Evolutionary conservation across 345 rosid genomes (phyloP), one percentile per base, ranked within the genome.

Genomic region (Arabidopsis suecica): DNA sequence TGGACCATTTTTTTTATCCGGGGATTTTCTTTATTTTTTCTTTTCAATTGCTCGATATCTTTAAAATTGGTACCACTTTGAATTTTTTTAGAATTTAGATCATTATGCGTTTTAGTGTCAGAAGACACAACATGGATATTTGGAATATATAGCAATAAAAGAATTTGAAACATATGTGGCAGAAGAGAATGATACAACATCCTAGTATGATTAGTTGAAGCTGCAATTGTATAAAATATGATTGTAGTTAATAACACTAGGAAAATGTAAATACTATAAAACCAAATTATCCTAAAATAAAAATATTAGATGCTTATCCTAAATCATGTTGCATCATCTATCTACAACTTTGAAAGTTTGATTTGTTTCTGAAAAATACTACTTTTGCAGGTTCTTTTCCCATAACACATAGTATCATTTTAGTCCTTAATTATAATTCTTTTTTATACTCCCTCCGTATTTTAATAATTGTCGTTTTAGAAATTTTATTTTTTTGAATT

Each of bases 51-150:
- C 61, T 66, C 44, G 59, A 60, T 38, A 57, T 49, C 47, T 51
- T 68, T 69, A 41, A 54, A 55, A 45, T 32, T 55, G 80, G 80
- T 62, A 69, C 80, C 80, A 69, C 71, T 56, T 70, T 55, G 36
- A 62, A 32, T 3, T 11, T 4, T 13, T 44, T 41, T 12, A 11
- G 34, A 67, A 9, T 48, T 11, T 16, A 12, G 1, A 58, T 58
- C 40, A 47, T 65, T 65, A 65, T 6, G 28, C 33, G 2, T n/a
- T 56, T 10, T 23, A 45, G 23, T 23, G 61, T 30, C 33, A 25
- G 41, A 25, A 61, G 8, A 11, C 63, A 61, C 59, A 74, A 65
- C 33, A 45, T 65, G 32, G 12, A 25, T 36, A 11, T 44, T 23
- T 64, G 71, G 34, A 32, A 42, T n/a, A n/a, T n/a, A n/a, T 47